phyloP scores from a whole-genome alignment of 352 stramenopile species.

The Phytophthora cactorum region DNA sequence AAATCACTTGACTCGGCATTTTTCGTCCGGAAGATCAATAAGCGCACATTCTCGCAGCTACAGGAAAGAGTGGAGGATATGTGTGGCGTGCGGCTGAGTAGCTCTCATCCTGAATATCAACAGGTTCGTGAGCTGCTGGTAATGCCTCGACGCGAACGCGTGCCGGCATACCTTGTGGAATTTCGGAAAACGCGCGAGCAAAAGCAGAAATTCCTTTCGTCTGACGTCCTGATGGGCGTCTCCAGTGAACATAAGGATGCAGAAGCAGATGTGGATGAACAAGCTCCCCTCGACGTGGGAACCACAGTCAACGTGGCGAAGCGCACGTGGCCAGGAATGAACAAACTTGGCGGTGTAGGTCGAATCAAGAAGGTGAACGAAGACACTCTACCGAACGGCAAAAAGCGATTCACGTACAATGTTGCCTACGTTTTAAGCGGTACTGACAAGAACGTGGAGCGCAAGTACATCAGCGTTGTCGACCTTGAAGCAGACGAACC shows the following conservation, averaged over 20 bases:
- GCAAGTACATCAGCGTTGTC: slow-evolving; percentile 80
- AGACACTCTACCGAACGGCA: slow-evolving; percentile 36
- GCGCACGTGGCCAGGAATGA: slow-evolving; percentile 88
- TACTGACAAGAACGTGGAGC: slow-evolving; percentile 79
- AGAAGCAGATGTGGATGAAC: slow-evolving; percentile 49
- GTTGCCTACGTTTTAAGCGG: slow-evolving; percentile 76
- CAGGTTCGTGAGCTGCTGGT: slow-evolving; percentile 46
- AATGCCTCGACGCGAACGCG: slow-evolving; percentile 51
- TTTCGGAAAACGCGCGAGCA: slow-evolving; percentile 59
- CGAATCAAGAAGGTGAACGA: slow-evolving; percentile 72
- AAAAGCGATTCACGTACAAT: slow-evolving; percentile 71
- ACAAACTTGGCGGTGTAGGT: slow-evolving; percentile 81
- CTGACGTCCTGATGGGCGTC: slow-evolving; percentile 58
- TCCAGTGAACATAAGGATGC: slow-evolving; percentile 38
- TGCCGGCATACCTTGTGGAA: slow-evolving; percentile 53
- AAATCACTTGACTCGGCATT: slow-evolving; percentile 72
- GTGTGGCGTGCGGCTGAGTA: slow-evolving; percentile 42
- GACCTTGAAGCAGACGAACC: slow-evolving; percentile 45
- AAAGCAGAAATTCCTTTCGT: slow-evolving; percentile 62
- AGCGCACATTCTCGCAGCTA: slow-evolving; percentile 38
- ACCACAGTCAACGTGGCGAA: slow-evolving; percentile 79
- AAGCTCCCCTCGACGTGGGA: slow-evolving; percentile 53
- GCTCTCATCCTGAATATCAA: slow-evolving; percentile 41
- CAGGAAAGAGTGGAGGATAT: slow-evolving; percentile 43
- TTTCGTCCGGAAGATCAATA: slow-evolving; percentile 60